phyloP scores from a whole-genome alignment of 2,329 filamentous ascomycete genomes.

The Venturia aucupariae region DNA sequence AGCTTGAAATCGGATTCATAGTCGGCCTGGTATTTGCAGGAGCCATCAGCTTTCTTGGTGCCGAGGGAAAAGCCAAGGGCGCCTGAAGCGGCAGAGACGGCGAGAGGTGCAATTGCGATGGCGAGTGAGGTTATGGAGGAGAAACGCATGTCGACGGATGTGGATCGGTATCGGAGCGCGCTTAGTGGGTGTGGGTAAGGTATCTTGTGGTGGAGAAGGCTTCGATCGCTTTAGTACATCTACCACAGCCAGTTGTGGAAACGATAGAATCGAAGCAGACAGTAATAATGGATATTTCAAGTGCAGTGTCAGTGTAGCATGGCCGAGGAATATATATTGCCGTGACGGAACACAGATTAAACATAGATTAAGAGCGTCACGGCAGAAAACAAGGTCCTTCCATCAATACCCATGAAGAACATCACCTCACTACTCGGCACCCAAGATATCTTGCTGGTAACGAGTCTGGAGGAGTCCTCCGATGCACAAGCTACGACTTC shows the following conservation, averaged over 20 bases:
- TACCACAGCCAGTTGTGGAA: neutral
- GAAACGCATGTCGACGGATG: slow-evolving; percentile 26
- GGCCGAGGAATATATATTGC: neutral
- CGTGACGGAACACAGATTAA: neutral
- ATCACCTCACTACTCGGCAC: neutral
- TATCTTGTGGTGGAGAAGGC: neutral
- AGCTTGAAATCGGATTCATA: slow-evolving; percentile 58
- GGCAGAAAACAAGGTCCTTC: neutral
- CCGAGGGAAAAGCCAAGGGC: slow-evolving; percentile 58
- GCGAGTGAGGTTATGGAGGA: slow-evolving; percentile 24
- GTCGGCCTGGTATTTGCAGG: slow-evolving; percentile 54
- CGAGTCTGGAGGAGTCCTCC: no score
- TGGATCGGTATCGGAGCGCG: neutral
- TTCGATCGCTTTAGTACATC: neutral
- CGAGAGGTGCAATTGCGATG: slow-evolving; percentile 29
- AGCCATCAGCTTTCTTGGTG: slow-evolving; percentile 50
- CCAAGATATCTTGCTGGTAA: no score
- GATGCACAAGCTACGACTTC: no score
- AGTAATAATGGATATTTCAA: no score
- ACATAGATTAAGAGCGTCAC: neutral
- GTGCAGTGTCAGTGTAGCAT: no score
- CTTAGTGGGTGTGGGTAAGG: no score
- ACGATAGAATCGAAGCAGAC: neutral
- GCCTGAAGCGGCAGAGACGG: slow-evolving; percentile 43
- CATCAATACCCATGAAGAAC: neutral